Evolutionary conservation across 805 yeast genomes (phyloP).

Genomic region (Metschnikowia bowlesiae): DNA sequence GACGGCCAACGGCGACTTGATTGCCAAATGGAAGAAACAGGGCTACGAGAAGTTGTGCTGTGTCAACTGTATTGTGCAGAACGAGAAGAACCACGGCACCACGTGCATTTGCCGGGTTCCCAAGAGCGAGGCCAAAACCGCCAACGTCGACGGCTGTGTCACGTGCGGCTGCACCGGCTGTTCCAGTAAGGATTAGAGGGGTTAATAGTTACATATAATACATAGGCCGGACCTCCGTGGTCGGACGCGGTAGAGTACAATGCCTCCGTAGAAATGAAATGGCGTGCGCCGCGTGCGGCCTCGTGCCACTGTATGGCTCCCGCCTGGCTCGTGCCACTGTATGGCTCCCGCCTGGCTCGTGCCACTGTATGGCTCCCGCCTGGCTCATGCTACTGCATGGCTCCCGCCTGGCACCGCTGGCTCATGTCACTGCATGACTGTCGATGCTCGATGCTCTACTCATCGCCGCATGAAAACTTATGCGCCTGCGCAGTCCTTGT

Average conservation of each 20-base stretch:
- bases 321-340: too few relatives aligned
- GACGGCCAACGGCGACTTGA: constrained; percentile 62
- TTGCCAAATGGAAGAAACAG: constrained; percentile 77
- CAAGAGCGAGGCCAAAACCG: constrained; percentile 42
- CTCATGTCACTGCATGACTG: too few relatives aligned
- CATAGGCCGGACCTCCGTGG: neutral
- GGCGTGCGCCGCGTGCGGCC: neutral
- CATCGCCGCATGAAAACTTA: neutral
- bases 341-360: too few relatives aligned
- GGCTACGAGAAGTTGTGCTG: constrained; percentile 90
- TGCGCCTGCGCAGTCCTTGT: constrained; percentile 4
- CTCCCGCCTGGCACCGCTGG: too few relatives aligned
- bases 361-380: too few relatives aligned
- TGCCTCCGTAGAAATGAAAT: neutral
- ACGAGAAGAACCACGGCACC: constrained; percentile 54
- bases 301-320: too few relatives aligned
- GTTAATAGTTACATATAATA: constrained; percentile 1
- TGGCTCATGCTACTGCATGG: too few relatives aligned
- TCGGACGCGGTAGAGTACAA: constrained; percentile 1
- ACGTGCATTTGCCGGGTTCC: constrained; percentile 89
- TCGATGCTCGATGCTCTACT: neutral
- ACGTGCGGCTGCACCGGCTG: constrained; percentile 88
- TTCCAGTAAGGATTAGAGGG: constrained; percentile 59
- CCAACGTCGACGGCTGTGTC: constrained; percentile 46
- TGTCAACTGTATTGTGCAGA: constrained; percentile 63